phyloP scores from a whole-genome alignment of 116 monocot genomes.

The Posidonia oceanica region DNA sequence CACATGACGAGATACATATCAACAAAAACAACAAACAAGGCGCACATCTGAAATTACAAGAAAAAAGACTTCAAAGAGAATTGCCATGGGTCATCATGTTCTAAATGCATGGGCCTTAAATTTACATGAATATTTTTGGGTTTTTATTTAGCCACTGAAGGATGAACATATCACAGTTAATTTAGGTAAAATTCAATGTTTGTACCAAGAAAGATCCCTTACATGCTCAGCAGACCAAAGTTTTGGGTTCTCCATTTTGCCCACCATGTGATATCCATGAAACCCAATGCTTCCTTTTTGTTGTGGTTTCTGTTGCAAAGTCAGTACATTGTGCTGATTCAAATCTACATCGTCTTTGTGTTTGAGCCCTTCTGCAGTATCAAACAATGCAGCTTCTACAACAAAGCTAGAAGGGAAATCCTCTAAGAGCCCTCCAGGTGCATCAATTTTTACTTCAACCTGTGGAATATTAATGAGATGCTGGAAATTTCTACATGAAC shows the following conservation, averaged over 20 bases:
- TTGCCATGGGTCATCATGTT: too few species aligned
- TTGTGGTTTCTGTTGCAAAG: constrained; percentile 32
- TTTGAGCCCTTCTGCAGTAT: constrained; percentile 28
- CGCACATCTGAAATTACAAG: background rate
- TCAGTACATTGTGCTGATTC: constrained; percentile 20
- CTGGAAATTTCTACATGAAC: too few species aligned
- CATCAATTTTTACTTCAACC: constrained; percentile 90
- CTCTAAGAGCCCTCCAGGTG: constrained; percentile 16
- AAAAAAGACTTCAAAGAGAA: too few species aligned
- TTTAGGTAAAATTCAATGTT: background rate
- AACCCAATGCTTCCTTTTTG: constrained; percentile 36
- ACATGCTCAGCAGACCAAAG: constrained; percentile 98
- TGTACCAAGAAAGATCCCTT: constrained; percentile 11
- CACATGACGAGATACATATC: too few species aligned
- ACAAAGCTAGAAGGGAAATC: constrained; percentile 33
- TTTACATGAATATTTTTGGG: too few species aligned
- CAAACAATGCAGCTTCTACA: constrained; percentile 70
- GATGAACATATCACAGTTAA: too few species aligned
- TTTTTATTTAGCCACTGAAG: too few species aligned
- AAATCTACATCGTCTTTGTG: constrained; percentile 16
- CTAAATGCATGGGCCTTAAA: too few species aligned
- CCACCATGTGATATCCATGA: constrained; percentile 51
- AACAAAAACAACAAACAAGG: too few species aligned
- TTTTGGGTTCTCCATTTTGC: constrained; percentile 69
- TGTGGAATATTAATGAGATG: constrained; percentile 6